A percentile compares a stretch with the other conserved stretches of the same genome.
phyloP scores from a whole-genome alignment of 108 stramenopile species.

The Fragilaria crotonensis region DNA sequence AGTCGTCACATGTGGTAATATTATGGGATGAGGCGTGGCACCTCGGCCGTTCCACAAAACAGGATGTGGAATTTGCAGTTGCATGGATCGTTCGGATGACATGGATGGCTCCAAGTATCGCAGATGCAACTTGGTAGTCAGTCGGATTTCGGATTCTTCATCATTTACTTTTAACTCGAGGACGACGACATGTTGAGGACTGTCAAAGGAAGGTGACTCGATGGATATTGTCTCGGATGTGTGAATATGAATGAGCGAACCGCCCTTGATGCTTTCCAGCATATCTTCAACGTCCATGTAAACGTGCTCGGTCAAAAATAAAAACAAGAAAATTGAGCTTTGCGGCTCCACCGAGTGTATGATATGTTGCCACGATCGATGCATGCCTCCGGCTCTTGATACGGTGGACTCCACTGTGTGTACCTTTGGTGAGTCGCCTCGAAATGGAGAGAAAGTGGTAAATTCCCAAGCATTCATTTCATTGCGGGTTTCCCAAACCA shows the following conservation, averaged over 20 bases:
- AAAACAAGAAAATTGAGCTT: neutral
- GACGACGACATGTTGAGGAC: neutral
- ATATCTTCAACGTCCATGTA: neutral
- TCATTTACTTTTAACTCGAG: neutral
- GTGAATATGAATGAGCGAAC: neutral
- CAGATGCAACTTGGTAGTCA: neutral
- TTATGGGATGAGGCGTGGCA: neutral
- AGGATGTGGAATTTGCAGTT: neutral
- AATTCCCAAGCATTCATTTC: neutral
- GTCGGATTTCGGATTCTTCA: neutral
- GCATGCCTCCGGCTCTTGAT: neutral
- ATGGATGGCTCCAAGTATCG: neutral
- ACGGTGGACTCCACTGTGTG: neutral
- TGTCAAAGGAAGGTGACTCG: neutral
- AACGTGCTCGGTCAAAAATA: neutral
- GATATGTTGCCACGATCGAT: neutral
- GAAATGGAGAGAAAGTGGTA: neutral
- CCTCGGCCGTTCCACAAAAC: neutral
- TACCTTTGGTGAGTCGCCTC: neutral
- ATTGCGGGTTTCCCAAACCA: neutral
- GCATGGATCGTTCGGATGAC: neutral
- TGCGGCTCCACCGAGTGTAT: neutral
- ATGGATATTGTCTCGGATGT: neutral
- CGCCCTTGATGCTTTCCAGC: neutral
- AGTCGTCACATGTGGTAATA: neutral